A percentile compares a stretch with the other conserved stretches of the same genome.
phyloP scores from a whole-genome alignment of 208 protist species.

The Crithidia brevicula region DNA sequence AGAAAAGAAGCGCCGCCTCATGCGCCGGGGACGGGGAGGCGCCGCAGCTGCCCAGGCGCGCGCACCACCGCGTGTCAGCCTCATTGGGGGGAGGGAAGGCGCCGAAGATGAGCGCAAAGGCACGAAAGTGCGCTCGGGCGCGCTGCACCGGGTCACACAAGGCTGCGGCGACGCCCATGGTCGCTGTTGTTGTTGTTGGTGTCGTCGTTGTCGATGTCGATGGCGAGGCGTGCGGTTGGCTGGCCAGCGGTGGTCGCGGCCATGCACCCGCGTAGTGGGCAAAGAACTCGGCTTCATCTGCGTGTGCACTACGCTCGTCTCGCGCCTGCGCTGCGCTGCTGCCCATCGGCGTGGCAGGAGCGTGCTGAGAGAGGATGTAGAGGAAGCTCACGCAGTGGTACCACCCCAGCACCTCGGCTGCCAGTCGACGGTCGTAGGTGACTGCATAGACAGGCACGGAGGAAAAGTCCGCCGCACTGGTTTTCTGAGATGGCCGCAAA shows the following conservation, averaged over 20 bases:
- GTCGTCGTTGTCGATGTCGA: no score
- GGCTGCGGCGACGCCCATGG: neutral
- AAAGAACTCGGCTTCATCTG: neutral
- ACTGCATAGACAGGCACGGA: neutral
- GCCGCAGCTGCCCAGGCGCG: no score
- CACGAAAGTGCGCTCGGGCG: conserved; percentile 16
- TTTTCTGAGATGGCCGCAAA: no score
- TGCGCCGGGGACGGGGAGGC: neutral
- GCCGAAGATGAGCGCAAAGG: conserved; percentile 22
- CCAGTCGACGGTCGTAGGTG: conserved; percentile 22
- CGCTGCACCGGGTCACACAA: conserved; percentile 7
- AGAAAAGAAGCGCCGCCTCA: conserved; percentile 19
- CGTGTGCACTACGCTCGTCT: neutral
- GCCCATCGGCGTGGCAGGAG: neutral
- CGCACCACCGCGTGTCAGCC: no score
- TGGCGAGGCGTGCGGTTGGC: no score
- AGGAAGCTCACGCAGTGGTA: conserved; percentile 31
- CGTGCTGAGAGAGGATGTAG: conserved; percentile 19
- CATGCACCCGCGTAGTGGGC: neutral
- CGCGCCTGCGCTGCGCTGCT: neutral
- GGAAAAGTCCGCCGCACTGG: no score
- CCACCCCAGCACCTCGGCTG: conserved; percentile 24
- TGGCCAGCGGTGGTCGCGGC: no score
- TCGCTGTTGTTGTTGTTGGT: neutral
- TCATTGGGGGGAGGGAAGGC: neutral